Evolutionary conservation across 352 stramenopile genomes (phyloP).

Genomic region (Globisporangium apiculatum): DNA sequence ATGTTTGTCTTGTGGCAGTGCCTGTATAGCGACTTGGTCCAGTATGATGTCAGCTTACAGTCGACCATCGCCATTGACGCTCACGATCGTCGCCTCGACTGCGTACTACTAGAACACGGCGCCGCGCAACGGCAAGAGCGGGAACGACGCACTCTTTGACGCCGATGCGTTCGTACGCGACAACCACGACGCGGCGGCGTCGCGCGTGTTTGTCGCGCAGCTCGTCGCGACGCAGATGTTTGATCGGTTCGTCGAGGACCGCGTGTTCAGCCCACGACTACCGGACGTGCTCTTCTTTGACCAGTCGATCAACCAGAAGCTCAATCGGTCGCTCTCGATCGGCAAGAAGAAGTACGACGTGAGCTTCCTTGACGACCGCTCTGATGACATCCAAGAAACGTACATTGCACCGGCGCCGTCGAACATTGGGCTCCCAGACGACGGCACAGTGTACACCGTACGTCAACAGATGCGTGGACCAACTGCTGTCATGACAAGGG

Average conservation of each 20-base stretch:
- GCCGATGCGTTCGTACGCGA: conserved; percentile 61
- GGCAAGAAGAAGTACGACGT: conserved; percentile 83
- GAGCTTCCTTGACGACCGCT: conserved; percentile 70
- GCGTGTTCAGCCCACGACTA: conserved; percentile 51
- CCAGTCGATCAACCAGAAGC: conserved; percentile 82
- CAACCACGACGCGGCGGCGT: conserved; percentile 44
- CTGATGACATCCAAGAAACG: conserved; percentile 73
- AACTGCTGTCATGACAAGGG: conserved; percentile 1
- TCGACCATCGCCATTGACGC: no score
- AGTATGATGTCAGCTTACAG: no score
- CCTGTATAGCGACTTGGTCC: no score
- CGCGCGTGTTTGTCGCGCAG: conserved; percentile 51
- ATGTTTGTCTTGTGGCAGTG: neutral
- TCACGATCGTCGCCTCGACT: neutral
- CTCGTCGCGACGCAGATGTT: conserved; percentile 80
- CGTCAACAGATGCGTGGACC: conserved; percentile 2
- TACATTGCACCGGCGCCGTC: conserved; percentile 77
- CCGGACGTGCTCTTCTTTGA: conserved; percentile 81
- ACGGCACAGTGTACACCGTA: conserved; percentile 72
- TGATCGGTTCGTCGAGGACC: conserved; percentile 77
- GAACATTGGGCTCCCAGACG: conserved; percentile 70
- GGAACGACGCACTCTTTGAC: conserved; percentile 51
- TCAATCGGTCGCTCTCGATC: conserved; percentile 67
- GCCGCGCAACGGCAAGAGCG: conserved; percentile 14
- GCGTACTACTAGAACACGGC: conserved; percentile 19